Evolutionary conservation across 202 grass and related monocot species (phyloP), one percentile per base, ranked within the genome.

Genomic region (Carex arenaria): DNA sequence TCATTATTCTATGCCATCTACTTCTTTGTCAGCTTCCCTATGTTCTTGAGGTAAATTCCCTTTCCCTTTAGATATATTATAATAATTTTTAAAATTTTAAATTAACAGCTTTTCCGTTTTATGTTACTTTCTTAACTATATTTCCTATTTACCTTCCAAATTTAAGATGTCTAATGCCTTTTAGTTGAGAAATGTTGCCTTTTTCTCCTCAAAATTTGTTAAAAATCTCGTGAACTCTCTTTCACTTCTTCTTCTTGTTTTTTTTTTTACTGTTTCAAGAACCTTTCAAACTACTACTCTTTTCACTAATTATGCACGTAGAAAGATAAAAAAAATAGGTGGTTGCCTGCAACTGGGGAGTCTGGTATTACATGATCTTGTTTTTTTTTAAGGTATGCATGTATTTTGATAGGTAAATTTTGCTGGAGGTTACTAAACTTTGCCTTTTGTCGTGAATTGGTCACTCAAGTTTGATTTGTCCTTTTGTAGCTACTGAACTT

Each of bases 1-100:
- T 98, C 95, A 43, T 78, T 98, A 85, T 95, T 98, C 85, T 98
- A 98, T 54, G 95, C 95, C 71, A 93, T 98, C 61, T 98, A 98
- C 75, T 98, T 98, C 86, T 78, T 98, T 6, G 89, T 98, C 76
- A 98, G 95, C 83, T 98, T 98, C 85, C 95, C 95, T n/a, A 98
- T 95, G 95, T 95, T 98, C 83, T 83, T 86, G 72, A 95, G 95
- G 95, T 94, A 91, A 94, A 85, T 56, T 80, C 43, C 2, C 69
- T 10, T 80, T 63, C 26, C 23, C 59, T 75, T 23, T 23, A 51
- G 22, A 62, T 74, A 55, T n/a, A 26, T 72, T 49, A 18, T 72
- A 7, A 52, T 64, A 63, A 64, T 55, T 63, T 63, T 17, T 83
- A 69, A 43, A 81, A 17, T 18, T 28, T 66, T 31, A 14, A 69